Base-by-base conservation (phyloP, 371 early-diverging fungal species). In the Zychaea mexicana region DNA sequence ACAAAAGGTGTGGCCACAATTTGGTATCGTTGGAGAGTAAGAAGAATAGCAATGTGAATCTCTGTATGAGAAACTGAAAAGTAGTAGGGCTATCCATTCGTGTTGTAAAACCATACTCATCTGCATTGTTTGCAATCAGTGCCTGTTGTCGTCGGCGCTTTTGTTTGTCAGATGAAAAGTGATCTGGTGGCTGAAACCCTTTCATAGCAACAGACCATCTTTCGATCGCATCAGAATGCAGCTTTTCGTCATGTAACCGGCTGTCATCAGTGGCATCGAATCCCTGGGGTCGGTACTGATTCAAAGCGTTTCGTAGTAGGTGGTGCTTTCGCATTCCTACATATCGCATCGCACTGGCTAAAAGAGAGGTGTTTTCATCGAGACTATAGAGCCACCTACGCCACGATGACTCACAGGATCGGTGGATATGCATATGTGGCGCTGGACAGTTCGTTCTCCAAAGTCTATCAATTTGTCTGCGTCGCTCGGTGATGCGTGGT, bases 371-470 rank as follows among this genome's bases (percentile, higher is more conserved):
- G 8, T 30, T 30, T 52, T 52, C 24, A 1, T 21, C 21, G 0
- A 21, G 30, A 10, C 15, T 47, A 15, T 30, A 8, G 1, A 33
- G 53, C 61, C 52, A 61, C 0, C 12, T 27, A 2, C 21, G 12
- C 61, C 61, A 61, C 15, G 19, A 38, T 2, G 21, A 17, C 30
- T 53, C 26, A 5, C 22, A 15, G 13, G 2, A 24, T 13, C 61
- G 61, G 8, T 9, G 7, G 17, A 61, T 61, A 28, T 61, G 61
- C 2, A 61, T 52, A n/a, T 61, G 61, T n/a, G 53, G 17, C 12
- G 61, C 61, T 7, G 61, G 61, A 9, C 27, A 53, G 38, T 61
- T 53, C 9, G 39, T 24, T 10, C 32, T 15, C 61, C 61, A 61
- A 7, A 61, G 38, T 12, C 6, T 24, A 15, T 19, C 27, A 6